A percentile compares a stretch with the other conserved stretches of the same genome.
These are phyloP conservation scores for Colletotrichum neosansevieriae DNA, from an alignment of 2,329 filamentous ascomycete genomes.

Conservation along the genomic window DNA sequence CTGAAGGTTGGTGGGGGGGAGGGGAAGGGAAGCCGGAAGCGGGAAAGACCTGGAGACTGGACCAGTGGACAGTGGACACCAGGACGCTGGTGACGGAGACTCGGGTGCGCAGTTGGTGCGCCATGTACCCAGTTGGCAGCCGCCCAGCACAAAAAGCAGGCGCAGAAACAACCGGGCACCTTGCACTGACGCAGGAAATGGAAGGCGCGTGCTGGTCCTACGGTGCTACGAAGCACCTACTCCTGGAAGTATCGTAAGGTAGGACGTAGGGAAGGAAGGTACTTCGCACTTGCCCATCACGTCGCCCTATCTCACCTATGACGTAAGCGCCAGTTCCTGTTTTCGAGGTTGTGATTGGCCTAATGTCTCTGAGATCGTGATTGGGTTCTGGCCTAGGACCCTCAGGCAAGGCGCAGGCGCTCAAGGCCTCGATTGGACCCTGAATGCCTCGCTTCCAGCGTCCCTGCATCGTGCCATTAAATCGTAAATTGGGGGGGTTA, in stretches of 20 bases:
- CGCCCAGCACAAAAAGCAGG: background rate
- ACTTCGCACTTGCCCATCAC: background rate
- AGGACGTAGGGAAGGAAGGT: background rate
- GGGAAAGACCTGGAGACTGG: too few species aligned
- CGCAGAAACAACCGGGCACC: background rate
- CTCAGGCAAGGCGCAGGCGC: slow-evolving; percentile 9
- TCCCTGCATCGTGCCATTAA: slow-evolving; percentile 1
- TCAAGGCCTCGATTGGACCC: slow-evolving; percentile 10
- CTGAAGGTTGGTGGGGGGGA: slow-evolving; percentile 14
- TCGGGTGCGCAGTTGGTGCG: too few species aligned
- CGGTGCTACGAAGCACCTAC: too few species aligned
- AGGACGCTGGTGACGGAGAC: too few species aligned
- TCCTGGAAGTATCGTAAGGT: too few species aligned
- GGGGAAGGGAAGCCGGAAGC: slow-evolving; percentile 1
- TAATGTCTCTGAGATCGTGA: slow-evolving; percentile 1
- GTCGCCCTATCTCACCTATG: background rate
- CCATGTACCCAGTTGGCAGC: slow-evolving; percentile 6
- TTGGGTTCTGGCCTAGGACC: slow-evolving; percentile 10
- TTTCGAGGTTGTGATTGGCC: too few species aligned
- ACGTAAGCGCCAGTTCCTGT: slow-evolving; percentile 12
- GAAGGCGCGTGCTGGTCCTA: too few species aligned
- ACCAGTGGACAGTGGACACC: too few species aligned
- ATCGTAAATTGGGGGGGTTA: background rate
- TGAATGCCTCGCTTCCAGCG: slow-evolving; percentile 5
- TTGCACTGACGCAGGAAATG: background rate